phyloP scores from a whole-genome alignment of 345 rosid genomes.

The Tarenaya hassleriana region DNA sequence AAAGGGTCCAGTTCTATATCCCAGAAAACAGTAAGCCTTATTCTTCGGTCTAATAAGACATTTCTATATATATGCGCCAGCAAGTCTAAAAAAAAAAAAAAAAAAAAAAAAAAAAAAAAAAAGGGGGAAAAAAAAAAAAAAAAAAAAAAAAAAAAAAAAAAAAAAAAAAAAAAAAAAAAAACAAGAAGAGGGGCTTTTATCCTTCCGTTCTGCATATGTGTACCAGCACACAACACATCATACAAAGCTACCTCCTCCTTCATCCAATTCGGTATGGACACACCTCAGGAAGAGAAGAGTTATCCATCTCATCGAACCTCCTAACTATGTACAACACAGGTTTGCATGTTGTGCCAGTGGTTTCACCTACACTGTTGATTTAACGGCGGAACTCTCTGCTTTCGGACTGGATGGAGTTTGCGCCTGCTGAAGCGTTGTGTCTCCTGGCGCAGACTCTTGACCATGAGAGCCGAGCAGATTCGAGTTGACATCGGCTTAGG shows the following conservation, averaged over 20 bases:
- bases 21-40: background rate
- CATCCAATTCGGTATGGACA: too few relatives aligned
- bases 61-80: conserved; percentile 18
- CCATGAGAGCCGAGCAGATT: conserved; percentile 19
- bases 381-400: conserved; percentile 12
- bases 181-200: too few relatives aligned
- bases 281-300: too few relatives aligned
- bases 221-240: too few relatives aligned
- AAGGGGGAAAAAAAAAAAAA: too few relatives aligned
- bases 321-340: conserved; percentile 22
- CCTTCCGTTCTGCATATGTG: too few relatives aligned
- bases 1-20: conserved; percentile 5
- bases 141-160: too few relatives aligned
- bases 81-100: background rate
- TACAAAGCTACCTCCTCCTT: background rate
- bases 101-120: background rate
- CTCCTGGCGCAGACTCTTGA: conserved; percentile 22
- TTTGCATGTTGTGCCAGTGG: conserved; percentile 9
- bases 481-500: conserved; percentile 24
- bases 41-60: conserved; percentile 14
- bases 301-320: background rate
- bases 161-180: too few relatives aligned
- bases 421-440: conserved; percentile 21
- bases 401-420: conserved; percentile 21
- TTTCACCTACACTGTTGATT: conserved; percentile 28